A percentile compares a stretch with the other conserved stretches of the same genome.
Conservation (phyloP, 2,329 filamentous ascomycete genomes). For the Trichoderma oligosporum region DNA sequence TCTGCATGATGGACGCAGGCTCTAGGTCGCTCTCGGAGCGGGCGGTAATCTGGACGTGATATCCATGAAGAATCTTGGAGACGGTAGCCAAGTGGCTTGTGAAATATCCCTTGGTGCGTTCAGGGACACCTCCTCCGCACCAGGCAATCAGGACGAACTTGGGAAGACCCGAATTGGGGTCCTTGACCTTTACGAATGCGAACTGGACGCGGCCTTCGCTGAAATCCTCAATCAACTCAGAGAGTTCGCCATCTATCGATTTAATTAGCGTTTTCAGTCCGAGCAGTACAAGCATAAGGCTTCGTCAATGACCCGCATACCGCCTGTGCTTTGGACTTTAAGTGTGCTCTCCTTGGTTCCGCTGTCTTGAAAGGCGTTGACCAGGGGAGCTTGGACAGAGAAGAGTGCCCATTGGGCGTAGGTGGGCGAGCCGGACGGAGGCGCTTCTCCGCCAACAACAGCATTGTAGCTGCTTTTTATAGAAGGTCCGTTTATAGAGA, state of each 20-base stretch:
- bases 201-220: constrained; percentile 96
- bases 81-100: constrained; percentile 89
- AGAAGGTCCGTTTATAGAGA: constrained; percentile 73
- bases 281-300: not conserved
- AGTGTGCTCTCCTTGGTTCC: constrained; percentile 87
- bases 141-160: constrained; percentile 94
- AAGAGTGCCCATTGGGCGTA: constrained; percentile 93
- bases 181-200: constrained; percentile 93
- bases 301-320: constrained; percentile 42
- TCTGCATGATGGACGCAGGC: constrained; percentile 83
- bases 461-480: constrained; percentile 76
- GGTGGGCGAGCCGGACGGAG: constrained; percentile 65
- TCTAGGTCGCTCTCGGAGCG: constrained; percentile 86
- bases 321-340: constrained; percentile 89
- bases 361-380: constrained; percentile 87
- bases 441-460: constrained; percentile 51
- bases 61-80: constrained; percentile 89
- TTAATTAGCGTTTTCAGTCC: constrained; percentile 22
- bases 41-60: constrained; percentile 96
- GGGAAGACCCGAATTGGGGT: constrained; percentile 82
- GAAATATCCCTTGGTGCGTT: constrained; percentile 97
- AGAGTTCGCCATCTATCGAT: constrained; percentile 75
- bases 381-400: constrained; percentile 84
- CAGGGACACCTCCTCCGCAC: constrained; percentile 97
- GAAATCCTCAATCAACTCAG: constrained; percentile 90